A percentile compares a stretch with the other conserved stretches of the same genome.
Conservation (phyloP, 139 green algal species). For the Tetradesmus obliquus region DNA sequence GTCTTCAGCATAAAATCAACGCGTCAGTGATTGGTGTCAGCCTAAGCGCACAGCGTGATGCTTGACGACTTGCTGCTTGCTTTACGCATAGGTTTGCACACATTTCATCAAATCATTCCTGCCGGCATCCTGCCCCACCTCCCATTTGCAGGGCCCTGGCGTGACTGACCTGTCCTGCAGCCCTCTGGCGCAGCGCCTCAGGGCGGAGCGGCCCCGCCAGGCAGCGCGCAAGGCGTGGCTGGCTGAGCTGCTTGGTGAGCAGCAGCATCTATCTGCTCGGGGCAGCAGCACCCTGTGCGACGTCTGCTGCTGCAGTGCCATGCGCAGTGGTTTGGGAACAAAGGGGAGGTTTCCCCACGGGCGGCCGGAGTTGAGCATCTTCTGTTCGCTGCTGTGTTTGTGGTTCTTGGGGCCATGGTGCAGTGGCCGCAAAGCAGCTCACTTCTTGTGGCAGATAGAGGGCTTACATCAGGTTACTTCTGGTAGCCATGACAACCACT, state of each 20-base stretch:
- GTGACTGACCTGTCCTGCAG: constrained; percentile 35
- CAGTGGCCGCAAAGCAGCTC: background rate
- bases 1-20: too few species aligned
- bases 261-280: background rate
- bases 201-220: constrained; percentile 19
- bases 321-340: too few species aligned
- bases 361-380: too few species aligned
- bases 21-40: too few species aligned
- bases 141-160: background rate
- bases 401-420: background rate
- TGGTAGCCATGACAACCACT: too few species aligned
- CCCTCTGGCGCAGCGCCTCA: constrained; percentile 6
- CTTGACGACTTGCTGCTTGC: too few species aligned
- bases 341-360: too few species aligned
- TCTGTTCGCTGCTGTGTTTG: too few species aligned
- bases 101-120: background rate
- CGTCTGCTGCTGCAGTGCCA: background rate
- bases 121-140: background rate
- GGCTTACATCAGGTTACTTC: too few species aligned
- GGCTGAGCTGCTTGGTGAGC: constrained; percentile 15
- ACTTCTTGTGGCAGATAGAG: background rate
- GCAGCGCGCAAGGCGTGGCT: constrained; percentile 30
- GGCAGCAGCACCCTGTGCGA: too few species aligned
- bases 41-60: too few species aligned
- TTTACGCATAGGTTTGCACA: too few species aligned